Percentiles rank a stretch among this genome's conserved stretches.
Conservation (phyloP, 2,329 filamentous ascomycete species). For the Pseudocercospora fuligena region DNA sequence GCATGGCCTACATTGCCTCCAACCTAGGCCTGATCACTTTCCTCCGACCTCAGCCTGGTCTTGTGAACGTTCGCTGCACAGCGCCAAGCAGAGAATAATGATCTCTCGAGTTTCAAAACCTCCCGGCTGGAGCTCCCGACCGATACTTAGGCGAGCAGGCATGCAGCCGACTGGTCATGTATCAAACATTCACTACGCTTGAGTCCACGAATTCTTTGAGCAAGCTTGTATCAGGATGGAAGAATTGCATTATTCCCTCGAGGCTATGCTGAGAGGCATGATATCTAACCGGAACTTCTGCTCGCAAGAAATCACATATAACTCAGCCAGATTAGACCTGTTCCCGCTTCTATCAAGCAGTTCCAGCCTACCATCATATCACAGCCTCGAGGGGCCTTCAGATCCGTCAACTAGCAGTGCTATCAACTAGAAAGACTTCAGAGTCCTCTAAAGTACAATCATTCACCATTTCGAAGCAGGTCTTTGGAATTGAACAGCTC, state of each 20-base stretch:
- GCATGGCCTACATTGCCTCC: neutral
- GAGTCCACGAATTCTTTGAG: neutral
- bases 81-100: neutral
- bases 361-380: neutral
- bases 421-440: too few relatives aligned
- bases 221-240: neutral
- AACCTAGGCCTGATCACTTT: neutral
- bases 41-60: neutral
- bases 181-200: neutral
- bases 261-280: neutral
- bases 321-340: neutral
- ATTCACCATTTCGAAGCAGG: neutral
- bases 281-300: neutral
- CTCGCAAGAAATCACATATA: neutral
- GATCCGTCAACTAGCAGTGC: neutral
- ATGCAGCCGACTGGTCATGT: neutral
- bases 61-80: neutral
- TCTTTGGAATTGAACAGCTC: neutral
- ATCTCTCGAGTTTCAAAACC: neutral
- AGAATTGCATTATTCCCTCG: neutral
- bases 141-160: neutral
- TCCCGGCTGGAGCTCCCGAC: neutral
- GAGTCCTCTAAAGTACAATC: neutral
- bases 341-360: neutral
- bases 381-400: neutral